Conservation (phyloP, 2,329 filamentous ascomycete species). For the Beauveria rudraprayagi region DNA sequence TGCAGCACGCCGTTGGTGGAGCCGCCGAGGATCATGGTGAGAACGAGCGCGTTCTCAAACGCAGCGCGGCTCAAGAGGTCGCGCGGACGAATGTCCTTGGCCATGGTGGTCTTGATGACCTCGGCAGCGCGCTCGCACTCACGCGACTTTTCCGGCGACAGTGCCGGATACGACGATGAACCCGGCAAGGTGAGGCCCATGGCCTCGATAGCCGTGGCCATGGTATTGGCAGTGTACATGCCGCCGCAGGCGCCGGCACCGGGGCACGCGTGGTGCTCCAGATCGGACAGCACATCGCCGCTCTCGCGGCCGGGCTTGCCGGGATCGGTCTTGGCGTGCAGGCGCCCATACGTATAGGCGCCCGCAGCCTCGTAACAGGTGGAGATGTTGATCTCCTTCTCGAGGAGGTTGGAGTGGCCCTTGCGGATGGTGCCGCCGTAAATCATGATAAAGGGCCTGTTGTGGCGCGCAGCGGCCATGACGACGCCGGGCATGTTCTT, state of each 20-base stretch:
- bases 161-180: constrained; percentile 74
- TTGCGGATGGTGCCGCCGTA: constrained; percentile 88
- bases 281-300: constrained; percentile 74
- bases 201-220: constrained; percentile 75
- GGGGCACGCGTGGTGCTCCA: constrained; percentile 66
- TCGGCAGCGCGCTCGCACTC: constrained; percentile 78
- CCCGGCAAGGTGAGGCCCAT: constrained; percentile 76
- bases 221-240: constrained; percentile 83
- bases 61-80: constrained; percentile 72
- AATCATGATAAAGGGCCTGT: constrained; percentile 88
- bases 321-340: constrained; percentile 60
- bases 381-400: constrained; percentile 76
- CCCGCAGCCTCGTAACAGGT: constrained; percentile 85
- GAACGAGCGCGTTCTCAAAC: constrained; percentile 81
- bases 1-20: constrained; percentile 86
- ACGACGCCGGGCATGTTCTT: constrained; percentile 96
- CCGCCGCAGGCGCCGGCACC: constrained; percentile 56
- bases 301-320: constrained; percentile 58
- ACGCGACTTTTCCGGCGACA: constrained; percentile 73
- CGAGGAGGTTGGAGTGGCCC: constrained; percentile 70
- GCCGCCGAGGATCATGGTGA: constrained; percentile 88
- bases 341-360: constrained; percentile 67
- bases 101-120: constrained; percentile 71
- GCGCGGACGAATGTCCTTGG: constrained; percentile 70
- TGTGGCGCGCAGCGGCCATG: constrained; percentile 86